Conservation (phyloP, 257 asterid genomes). For the Fraxinus excelsior region DNA sequence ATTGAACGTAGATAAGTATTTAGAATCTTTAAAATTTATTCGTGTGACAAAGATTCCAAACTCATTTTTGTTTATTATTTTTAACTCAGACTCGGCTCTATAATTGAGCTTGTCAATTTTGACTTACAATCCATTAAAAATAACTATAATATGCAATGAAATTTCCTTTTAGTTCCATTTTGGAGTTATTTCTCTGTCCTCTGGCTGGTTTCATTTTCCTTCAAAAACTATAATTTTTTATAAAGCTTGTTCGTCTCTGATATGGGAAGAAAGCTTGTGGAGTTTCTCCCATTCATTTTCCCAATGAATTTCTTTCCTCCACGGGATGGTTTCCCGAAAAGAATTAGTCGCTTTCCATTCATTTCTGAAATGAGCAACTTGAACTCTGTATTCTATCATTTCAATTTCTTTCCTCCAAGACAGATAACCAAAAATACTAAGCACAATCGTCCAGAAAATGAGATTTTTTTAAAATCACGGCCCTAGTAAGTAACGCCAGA, state of each 20-base stretch:
- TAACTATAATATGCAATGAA: background rate
- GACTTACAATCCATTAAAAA: background rate
- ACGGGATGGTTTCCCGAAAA: background rate
- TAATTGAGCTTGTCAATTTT: background rate
- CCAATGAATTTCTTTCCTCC: background rate
- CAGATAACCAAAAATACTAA: too few relatives aligned
- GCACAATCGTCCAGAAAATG: background rate
- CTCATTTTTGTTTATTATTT: too few relatives aligned
- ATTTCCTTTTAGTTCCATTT: background rate
- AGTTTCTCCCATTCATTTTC: background rate
- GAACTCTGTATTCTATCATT: background rate
- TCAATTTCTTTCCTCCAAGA: background rate
- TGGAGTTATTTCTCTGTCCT: background rate
- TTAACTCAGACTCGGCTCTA: background rate
- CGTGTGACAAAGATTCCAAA: background rate
- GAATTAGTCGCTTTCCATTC: background rate
- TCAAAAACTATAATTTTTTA: background rate
- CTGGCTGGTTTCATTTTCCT: background rate
- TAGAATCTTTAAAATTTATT: too few relatives aligned
- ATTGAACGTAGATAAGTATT: too few relatives aligned
- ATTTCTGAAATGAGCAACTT: background rate
- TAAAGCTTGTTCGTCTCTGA: background rate
- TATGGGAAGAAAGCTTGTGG: background rate
- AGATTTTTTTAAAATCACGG: too few relatives aligned
- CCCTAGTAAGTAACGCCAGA: too few relatives aligned